Percentiles rank a stretch among this genome's conserved stretches.
phyloP scores from a whole-genome alignment of 371 early-diverging fungal species.

The Synchytrium microbalum region DNA sequence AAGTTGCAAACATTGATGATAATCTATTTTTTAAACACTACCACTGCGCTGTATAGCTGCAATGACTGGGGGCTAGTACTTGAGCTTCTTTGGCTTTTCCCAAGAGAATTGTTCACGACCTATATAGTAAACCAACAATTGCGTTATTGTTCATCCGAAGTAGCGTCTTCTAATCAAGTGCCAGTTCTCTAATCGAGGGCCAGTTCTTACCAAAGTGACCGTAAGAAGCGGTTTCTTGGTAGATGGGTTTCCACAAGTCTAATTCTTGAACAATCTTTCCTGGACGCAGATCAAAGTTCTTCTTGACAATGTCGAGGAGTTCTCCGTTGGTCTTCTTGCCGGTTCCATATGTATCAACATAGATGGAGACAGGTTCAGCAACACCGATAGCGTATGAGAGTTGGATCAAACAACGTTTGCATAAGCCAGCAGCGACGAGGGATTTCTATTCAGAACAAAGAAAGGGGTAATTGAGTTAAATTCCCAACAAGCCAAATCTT shows the following conservation, averaged over 20 bases:
- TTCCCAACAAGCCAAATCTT: too few relatives aligned
- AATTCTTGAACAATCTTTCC: constrained; percentile 97
- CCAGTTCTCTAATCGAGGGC: too few relatives aligned
- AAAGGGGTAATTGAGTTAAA: not conserved
- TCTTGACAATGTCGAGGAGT: constrained; percentile 85
- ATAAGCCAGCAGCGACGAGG: constrained; percentile 87
- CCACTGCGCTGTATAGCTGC: too few relatives aligned
- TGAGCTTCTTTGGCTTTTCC: constrained; percentile 84
- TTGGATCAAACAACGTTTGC: constrained; percentile 94
- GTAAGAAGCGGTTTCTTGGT: constrained; percentile 94
- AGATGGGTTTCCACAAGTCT: constrained; percentile 96
- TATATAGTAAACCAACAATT: constrained; percentile 69
- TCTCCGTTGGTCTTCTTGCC: constrained; percentile 81
- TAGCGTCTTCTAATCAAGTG: too few relatives aligned
- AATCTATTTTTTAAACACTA: too few relatives aligned
- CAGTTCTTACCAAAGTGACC: constrained; percentile 80
- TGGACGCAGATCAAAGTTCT: constrained; percentile 98
- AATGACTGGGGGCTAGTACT: constrained; percentile 27
- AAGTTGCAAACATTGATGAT: too few relatives aligned
- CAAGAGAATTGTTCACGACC: constrained; percentile 95
- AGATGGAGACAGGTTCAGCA: constrained; percentile 94
- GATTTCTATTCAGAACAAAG: constrained; percentile 39
- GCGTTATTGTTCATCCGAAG: not conserved
- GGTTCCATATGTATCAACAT: constrained; percentile 97
- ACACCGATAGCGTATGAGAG: constrained; percentile 99